Percentiles rank a stretch among this genome's conserved stretches.
These are phyloP conservation scores for Dioscorea dumetorum DNA, from an alignment of 106 monocot species.

Conservation along the genomic window DNA sequence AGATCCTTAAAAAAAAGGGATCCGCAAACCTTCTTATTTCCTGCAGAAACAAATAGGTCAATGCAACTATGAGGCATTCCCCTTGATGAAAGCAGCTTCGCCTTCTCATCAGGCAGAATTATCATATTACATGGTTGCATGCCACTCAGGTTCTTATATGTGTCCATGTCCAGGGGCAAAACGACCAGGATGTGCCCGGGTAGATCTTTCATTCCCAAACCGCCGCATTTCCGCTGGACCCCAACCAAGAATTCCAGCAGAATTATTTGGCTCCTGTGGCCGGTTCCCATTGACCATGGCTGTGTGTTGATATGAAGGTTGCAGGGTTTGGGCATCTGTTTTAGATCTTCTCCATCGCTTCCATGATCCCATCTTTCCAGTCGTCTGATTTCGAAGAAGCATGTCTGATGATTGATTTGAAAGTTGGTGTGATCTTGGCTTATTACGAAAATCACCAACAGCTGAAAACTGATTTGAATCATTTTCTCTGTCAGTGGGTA, in stretches of 20 bases:
- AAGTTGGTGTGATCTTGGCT: conserved; percentile 28
- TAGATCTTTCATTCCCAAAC: conserved; percentile 56
- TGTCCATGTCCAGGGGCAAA: conserved; percentile 43
- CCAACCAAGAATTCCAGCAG: conserved; percentile 86
- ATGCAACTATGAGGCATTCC: conserved; percentile 3
- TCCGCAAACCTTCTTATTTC: conserved; percentile 34
- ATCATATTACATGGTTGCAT: neutral
- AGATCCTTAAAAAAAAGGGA: conserved; percentile 14
- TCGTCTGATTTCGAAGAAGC: conserved; percentile 30
- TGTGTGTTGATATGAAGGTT: conserved; percentile 23
- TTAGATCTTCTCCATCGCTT: conserved; percentile 77
- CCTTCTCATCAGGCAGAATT: neutral
- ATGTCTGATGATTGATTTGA: conserved; percentile 25
- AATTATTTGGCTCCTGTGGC: conserved; percentile 38
- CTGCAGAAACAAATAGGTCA: conserved; percentile 20
- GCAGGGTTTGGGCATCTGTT: conserved; percentile 15
- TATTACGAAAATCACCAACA: conserved; percentile 28
- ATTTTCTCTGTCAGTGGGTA: conserved; percentile 24
- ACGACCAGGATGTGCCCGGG: conserved; percentile 27
- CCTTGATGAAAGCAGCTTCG: conserved; percentile 3
- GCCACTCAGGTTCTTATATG: conserved; percentile 23
- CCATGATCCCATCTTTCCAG: conserved; percentile 79
- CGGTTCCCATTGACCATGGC: conserved; percentile 38
- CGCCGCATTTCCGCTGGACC: conserved; percentile 58
- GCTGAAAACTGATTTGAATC: conserved; percentile 17